Evolutionary conservation across 768 basidiomycete species (phyloP), one percentile per base, ranked within the genome.

Genomic region (Xerocomellus dryophilus): DNA sequence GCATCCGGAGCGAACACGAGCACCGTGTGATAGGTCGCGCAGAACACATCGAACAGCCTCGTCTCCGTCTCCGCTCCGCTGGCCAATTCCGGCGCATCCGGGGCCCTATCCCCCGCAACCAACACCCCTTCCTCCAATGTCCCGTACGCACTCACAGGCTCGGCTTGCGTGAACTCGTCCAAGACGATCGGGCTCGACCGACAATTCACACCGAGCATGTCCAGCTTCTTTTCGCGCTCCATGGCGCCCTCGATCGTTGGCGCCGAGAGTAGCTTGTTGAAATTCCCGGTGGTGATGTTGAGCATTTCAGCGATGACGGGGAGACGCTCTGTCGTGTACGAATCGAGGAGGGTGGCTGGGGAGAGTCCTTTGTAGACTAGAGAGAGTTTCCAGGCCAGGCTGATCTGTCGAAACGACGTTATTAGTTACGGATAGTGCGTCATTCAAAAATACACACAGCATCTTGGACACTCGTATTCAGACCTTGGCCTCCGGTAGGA

Each of bases 241-340:
- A 58, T 29, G 3, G 47, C 29, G 0, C 7, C 6, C 20, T 56
- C 34, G 5, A 47, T 14, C 15, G 46, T 42, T 8, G 29, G 3
- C 4, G 34, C n/a, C 3, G 38, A 17, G 5, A 20, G 47, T 5
- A 55, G 31, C 1, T 31, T 39, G 23, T 55, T 4, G 2, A 66
- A 51, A 5, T 73, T 53, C 4, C 45, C 52, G n/a, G 73, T 73
- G 25, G 77, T 74, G 27, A 69, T 56, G 44, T 73, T 53, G 20
- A 81, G 72, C 76, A 78, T 78, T 47, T 74, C 71, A 1, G 71
- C 71, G 45, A 80, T 74, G 31, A 80, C 73, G 1, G 73, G 77
- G 32, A 79, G 56, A 15, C 80, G 76, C 57, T 80, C 80, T 14
- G 65, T 44, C n/a, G 62, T 66, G 50, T 80, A 81, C 0, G 74